These are phyloP conservation scores for Sanghuangporus sanghuang DNA, from an alignment of 1,284 basidiomycete genomes.

Conservation along the genomic window DNA sequence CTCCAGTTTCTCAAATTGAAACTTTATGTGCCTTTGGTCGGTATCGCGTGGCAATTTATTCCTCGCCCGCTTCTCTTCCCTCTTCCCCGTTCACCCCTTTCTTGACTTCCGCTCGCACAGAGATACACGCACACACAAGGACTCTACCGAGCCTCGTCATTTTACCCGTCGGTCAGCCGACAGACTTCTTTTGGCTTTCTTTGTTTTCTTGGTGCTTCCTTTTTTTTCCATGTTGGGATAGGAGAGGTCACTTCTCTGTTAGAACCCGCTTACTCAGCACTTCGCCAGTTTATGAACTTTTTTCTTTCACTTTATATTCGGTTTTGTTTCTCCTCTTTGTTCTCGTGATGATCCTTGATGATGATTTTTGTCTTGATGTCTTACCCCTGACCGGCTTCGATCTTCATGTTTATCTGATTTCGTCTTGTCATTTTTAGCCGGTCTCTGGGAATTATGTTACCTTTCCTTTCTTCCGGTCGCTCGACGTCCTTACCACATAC, in stretches of 20 bases:
- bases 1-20: background rate
- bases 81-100: background rate
- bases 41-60: background rate
- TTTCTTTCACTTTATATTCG: background rate
- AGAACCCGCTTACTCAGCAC: background rate
- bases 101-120: background rate
- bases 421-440: background rate
- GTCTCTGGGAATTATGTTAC: background rate
- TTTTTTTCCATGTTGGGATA: background rate
- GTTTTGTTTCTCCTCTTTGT: background rate
- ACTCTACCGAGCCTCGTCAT: background rate
- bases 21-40: background rate
- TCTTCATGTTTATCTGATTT: background rate
- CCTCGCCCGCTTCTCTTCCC: background rate
- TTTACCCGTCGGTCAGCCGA: background rate
- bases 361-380: background rate
- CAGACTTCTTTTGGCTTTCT: background rate
- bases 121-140: background rate
- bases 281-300: background rate
- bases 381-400: background rate
- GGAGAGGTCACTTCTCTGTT: background rate
- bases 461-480: background rate
- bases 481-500: background rate
- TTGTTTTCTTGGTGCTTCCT: conserved; percentile 2
- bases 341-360: background rate